Evolutionary conservation across 192 early-diverging fungal genomes (phyloP).

Genomic region (Kickxella alabastrina): DNA sequence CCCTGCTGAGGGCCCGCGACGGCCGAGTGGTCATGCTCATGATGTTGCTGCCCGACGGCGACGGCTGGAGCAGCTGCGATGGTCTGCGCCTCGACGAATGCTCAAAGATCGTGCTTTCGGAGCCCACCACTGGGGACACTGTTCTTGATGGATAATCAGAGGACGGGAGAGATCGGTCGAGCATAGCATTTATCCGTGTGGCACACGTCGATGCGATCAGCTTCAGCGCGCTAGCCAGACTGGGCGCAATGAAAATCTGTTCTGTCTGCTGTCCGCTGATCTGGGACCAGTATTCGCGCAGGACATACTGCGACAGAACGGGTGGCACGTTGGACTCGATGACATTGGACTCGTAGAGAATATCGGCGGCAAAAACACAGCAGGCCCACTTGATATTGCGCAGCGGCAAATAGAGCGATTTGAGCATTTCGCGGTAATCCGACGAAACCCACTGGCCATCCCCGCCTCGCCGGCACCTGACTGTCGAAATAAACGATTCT

Average conservation of each 20-base stretch:
- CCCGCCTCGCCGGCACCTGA: slow-evolving; percentile 13
- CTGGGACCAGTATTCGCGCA: slow-evolving; percentile 47
- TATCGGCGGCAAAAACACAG: slow-evolving; percentile 41
- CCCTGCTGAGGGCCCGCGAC: slow-evolving; percentile 17
- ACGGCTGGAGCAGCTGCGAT: slow-evolving; percentile 12
- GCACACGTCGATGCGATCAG: slow-evolving; percentile 24
- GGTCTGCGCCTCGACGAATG: slow-evolving; percentile 8
- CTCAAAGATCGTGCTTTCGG: slow-evolving; percentile 16
- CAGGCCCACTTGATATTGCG: slow-evolving; percentile 23
- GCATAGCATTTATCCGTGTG: neutral
- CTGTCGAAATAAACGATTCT: slow-evolving; percentile 24
- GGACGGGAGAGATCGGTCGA: neutral
- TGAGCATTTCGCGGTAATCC: slow-evolving; percentile 41
- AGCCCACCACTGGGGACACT: slow-evolving; percentile 11
- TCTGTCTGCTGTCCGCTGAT: slow-evolving; percentile 22
- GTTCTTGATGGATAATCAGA: neutral
- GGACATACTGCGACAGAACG: slow-evolving; percentile 34
- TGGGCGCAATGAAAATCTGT: slow-evolving; percentile 36
- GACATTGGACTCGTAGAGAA: slow-evolving; percentile 26
- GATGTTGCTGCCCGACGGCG: slow-evolving; percentile 23
- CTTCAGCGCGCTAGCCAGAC: slow-evolving; percentile 27
- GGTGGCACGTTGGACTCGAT: slow-evolving; percentile 32
- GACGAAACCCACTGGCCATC: slow-evolving; percentile 13
- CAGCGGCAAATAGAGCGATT: slow-evolving; percentile 30
- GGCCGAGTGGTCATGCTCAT: slow-evolving; percentile 8